phyloP scores from a whole-genome alignment of 257 asterid genomes.

The Cynanchum wilfordii region DNA sequence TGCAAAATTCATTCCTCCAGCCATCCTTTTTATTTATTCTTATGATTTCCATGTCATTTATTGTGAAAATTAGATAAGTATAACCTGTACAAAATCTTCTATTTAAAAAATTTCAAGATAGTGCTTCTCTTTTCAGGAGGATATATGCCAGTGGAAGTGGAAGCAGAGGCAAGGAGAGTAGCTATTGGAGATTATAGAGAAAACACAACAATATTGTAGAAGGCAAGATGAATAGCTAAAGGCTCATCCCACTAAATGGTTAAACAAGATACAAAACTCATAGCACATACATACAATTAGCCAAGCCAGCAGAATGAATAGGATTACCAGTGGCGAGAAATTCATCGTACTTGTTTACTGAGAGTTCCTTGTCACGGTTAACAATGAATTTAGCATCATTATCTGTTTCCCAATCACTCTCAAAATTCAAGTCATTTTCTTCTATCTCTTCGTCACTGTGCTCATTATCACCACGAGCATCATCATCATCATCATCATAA shows the following conservation, averaged over 20 bases:
- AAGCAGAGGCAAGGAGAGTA: neutral
- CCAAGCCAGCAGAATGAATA: neutral
- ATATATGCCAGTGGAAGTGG: neutral
- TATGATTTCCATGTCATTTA: neutral
- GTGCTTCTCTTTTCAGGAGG: neutral
- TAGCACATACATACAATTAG: neutral
- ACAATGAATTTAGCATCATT: slow-evolving; percentile 21
- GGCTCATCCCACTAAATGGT: neutral
- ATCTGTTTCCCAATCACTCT: slow-evolving; percentile 65
- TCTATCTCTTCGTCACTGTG: slow-evolving; percentile 29
- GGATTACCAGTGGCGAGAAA: slow-evolving; percentile 50
- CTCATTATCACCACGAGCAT: slow-evolving; percentile 20
- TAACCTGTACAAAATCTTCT: neutral
- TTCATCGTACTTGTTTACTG: slow-evolving; percentile 43
- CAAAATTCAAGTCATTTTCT: slow-evolving; percentile 59
- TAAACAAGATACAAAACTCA: neutral
- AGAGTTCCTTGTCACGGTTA: slow-evolving; percentile 23
- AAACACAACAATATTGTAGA: neutral
- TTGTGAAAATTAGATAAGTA: neutral
- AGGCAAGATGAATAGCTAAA: neutral
- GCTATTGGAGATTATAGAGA: neutral
- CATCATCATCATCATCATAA: slow-evolving; percentile 35
- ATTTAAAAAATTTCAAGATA: neutral
- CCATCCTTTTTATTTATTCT: neutral
- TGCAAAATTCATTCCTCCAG: neutral